phyloP scores from a whole-genome alignment of 306 rosid species.

The Sesbania bispinosa region DNA sequence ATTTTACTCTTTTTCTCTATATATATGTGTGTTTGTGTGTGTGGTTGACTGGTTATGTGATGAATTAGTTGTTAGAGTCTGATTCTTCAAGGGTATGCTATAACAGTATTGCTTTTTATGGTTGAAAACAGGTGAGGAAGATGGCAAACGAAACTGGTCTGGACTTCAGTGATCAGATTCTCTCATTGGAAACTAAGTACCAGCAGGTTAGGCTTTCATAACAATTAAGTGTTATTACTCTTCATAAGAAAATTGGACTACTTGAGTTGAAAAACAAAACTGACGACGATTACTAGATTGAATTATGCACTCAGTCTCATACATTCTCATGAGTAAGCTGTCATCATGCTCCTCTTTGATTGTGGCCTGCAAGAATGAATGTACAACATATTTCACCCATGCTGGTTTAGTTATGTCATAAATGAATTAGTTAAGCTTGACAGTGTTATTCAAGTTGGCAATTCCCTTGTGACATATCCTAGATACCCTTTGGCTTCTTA shows the following conservation, averaged over 20 bases:
- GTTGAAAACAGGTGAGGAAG: constrained; percentile 62
- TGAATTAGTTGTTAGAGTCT: neutral
- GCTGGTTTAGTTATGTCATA: neutral
- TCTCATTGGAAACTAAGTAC: constrained; percentile 64
- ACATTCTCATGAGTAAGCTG: neutral
- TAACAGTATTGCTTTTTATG: neutral
- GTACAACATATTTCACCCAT: neutral
- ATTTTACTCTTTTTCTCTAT: neutral
- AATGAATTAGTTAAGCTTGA: neutral
- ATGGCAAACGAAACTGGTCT: constrained; percentile 86
- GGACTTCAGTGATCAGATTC: constrained; percentile 89
- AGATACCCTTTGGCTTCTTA: neutral
- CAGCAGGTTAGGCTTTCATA: constrained; percentile 56
- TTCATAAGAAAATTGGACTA: neutral
- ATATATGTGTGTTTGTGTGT: neutral
- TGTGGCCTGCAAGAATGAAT: neutral
- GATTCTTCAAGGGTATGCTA: constrained; percentile 16
- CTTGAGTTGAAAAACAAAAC: constrained; percentile 4
- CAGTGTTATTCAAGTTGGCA: neutral
- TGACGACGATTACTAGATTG: constrained; percentile 21
- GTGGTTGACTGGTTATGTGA: too few species aligned
- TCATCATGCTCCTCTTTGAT: neutral
- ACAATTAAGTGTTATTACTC: neutral
- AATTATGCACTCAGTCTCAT: constrained; percentile 8
- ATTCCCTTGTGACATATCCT: neutral